Percentiles rank a stretch among this genome's conserved stretches.
phyloP scores from a whole-genome alignment of 371 early-diverging fungal genomes.

The Saksenaea vasiformis region DNA sequence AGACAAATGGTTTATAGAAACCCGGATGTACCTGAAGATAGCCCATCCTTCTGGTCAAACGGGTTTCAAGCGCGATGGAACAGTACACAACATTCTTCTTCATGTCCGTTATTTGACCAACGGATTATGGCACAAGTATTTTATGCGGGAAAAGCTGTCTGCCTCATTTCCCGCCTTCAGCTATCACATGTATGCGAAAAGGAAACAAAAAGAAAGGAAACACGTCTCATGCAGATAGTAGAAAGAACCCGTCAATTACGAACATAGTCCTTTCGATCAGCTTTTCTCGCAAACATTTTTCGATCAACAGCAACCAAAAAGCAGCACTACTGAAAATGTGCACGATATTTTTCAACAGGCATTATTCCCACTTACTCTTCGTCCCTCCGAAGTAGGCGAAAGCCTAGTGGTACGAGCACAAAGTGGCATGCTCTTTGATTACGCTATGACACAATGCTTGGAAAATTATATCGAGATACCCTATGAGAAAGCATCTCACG shows the following conservation, averaged over 20 bases:
- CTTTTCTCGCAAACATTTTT: not conserved
- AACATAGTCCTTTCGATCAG: not conserved
- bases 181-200: not conserved
- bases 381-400: not conserved
- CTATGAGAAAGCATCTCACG: conserved; percentile 19
- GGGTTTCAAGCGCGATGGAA: conserved; percentile 16
- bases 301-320: not conserved
- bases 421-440: conserved; percentile 15
- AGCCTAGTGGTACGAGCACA: not conserved
- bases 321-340: not conserved
- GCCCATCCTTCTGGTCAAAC: conserved; percentile 23
- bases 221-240: not conserved
- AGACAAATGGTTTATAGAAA: not conserved
- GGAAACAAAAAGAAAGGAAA: not conserved
- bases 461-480: conserved; percentile 16
- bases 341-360: conserved; percentile 7
- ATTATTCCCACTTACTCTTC: conserved; percentile 1
- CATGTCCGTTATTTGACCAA: conserved; percentile 34
- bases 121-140: conserved; percentile 21
- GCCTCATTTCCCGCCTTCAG: conserved; percentile 19
- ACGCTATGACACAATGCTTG: conserved; percentile 1
- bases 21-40: not conserved
- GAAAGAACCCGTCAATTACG: not conserved
- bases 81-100: not conserved
- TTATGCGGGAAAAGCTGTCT: conserved; percentile 39